Conservation (phyloP, 192 early-diverging fungal genomes). For the Coemansia sp. region DNA sequence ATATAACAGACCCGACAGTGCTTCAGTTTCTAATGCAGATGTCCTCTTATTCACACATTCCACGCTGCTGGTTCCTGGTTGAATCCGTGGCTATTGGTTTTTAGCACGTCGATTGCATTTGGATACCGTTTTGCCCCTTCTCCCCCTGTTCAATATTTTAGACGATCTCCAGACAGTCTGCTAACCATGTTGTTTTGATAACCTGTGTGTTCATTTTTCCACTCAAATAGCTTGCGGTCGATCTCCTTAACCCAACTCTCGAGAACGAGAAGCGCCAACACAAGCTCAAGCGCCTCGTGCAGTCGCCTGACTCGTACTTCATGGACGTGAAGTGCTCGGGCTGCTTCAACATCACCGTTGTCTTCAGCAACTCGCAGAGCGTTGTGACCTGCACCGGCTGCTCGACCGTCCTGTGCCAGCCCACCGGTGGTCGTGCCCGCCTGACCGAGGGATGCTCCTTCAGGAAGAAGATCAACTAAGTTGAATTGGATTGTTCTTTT, state of each 20-base stretch:
- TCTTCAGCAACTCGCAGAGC: constrained; percentile 99
- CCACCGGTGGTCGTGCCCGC: constrained; percentile 97
- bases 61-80: not conserved
- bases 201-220: not conserved
- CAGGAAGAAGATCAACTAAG: constrained; percentile 76
- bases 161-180: not conserved
- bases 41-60: not conserved
- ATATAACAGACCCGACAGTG: too few species aligned
- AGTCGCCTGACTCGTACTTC: constrained; percentile 96
- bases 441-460: constrained; percentile 92
- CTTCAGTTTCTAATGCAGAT: too few species aligned
- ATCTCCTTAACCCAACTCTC: constrained; percentile 89
- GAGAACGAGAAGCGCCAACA: constrained; percentile 75
- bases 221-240: constrained; percentile 76
- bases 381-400: constrained; percentile 96
- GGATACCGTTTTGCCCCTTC: too few species aligned
- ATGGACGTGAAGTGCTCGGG: constrained; percentile 98
- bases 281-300: constrained; percentile 97
- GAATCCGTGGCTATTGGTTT: too few species aligned
- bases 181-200: not conserved
- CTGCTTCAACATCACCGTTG: constrained; percentile 97
- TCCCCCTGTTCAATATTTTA: not conserved
- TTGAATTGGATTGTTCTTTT: not conserved
- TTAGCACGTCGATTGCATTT: too few species aligned
- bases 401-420: constrained; percentile 97